Percentiles rank a stretch among this genome's conserved stretches.
Evolutionary conservation across 257 asterid genomes (phyloP).

Genomic region (Vinca minor): DNA sequence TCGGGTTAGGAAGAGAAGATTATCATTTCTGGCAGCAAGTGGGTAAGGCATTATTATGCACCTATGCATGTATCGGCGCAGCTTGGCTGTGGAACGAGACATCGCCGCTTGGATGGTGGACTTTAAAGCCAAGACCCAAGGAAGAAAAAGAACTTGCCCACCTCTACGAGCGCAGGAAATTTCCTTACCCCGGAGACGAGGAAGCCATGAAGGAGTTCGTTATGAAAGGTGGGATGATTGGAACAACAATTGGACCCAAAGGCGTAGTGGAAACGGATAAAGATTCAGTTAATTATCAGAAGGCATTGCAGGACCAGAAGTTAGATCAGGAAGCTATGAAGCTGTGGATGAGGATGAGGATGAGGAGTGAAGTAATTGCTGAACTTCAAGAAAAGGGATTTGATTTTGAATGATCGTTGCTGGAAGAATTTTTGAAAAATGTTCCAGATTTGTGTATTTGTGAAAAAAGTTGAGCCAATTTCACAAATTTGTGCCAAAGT

Average conservation of each 20-base stretch:
- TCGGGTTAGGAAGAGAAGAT: constrained; percentile 82
- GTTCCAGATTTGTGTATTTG: not conserved
- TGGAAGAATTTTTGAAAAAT: not conserved
- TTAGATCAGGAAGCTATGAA: constrained; percentile 80
- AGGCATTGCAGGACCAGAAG: constrained; percentile 81
- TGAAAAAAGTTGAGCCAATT: not conserved
- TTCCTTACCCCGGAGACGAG: constrained; percentile 80
- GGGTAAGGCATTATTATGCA: constrained; percentile 64
- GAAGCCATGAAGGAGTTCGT: constrained; percentile 90
- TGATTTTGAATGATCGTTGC: constrained; percentile 40
- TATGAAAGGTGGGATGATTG: constrained; percentile 92
- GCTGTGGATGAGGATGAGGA: constrained; percentile 77
- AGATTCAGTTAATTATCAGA: constrained; percentile 56
- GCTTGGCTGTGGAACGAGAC: constrained; percentile 80
- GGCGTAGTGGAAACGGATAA: constrained; percentile 58
- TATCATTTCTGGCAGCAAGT: constrained; percentile 88
- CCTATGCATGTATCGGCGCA: constrained; percentile 60
- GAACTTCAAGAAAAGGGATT: constrained; percentile 78
- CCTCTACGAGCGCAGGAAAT: constrained; percentile 65
- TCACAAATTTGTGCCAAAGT: not conserved
- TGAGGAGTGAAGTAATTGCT: constrained; percentile 65
- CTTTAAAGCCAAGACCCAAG: constrained; percentile 70
- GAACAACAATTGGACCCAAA: constrained; percentile 86
- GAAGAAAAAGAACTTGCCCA: constrained; percentile 81
- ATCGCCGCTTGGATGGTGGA: constrained; percentile 96